Base-by-base conservation (phyloP, 2,329 filamentous ascomycete species). In the Cercospora brassicicola region DNA sequence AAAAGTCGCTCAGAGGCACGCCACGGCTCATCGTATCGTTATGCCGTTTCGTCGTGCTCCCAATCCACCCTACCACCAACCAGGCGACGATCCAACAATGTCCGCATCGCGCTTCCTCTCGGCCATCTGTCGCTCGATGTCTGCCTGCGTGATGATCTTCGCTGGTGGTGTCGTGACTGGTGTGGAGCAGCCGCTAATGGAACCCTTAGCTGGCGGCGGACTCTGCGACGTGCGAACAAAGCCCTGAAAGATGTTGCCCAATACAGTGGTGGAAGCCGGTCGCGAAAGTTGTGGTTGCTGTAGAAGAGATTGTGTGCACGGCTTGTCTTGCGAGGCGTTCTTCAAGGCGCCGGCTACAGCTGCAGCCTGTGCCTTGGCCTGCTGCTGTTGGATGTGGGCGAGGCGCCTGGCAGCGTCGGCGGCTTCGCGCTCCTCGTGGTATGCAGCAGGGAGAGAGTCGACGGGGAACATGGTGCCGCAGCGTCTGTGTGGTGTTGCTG, bases 91-190 rank as follows among this genome's bases (percentile, higher is more conserved):
- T 15, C 66, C 65, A 9, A 76, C 72, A 60, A 74, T 75, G 64
- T 78, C 76, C 3, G 73, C 72, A 62, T 76, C 76, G 26, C 70
- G 71, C 69, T 75, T 76, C 67, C 69, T 69, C 72, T 77, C 75
- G 3, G 73, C 70, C 65, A 74, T 72, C 30, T 72, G 55, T 67
- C 69, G 71, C 65, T 77, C 75, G 18, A 74, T 59, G 59, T 77
- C 74, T 15, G 70, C 71, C 59, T 72, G 67, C 3, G 71, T 70
- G 65, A 72, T 72, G 64, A 71, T 65, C 55, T 70, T 73, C 15
- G 57, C 67, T 11, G 70, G 69, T 5, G 70, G 71, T 10, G 68
- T 71, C 23, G 64, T 64, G 9, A 61, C 64, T 6, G 73, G 73
- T 6, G 71, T 74, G 11, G 60, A 64, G 33, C 66, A 56, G 20